phyloP scores from a whole-genome alignment of 768 basidiomycete species.

The Tricholoma bakamatsutake region DNA sequence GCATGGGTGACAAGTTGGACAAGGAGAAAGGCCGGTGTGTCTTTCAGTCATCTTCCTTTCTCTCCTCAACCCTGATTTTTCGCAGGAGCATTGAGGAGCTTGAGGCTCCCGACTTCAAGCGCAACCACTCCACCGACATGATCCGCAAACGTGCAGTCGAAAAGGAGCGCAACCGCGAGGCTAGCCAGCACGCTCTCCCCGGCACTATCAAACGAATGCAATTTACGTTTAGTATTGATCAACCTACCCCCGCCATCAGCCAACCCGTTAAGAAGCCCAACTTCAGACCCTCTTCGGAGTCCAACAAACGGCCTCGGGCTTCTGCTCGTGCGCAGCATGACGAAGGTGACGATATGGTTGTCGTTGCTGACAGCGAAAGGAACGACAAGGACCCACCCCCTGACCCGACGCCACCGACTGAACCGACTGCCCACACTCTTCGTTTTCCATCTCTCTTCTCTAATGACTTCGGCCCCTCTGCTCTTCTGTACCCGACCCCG shows the following conservation, averaged over 20 bases:
- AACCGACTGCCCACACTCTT: constrained; percentile 27
- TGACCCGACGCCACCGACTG: constrained; percentile 26
- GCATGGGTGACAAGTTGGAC: constrained; percentile 88
- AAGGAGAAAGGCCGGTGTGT: constrained; percentile 87
- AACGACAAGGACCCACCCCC: constrained; percentile 33
- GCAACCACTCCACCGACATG: constrained; percentile 73
- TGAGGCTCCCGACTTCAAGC: constrained; percentile 76
- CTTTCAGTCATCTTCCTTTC: not conserved
- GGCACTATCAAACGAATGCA: constrained; percentile 86
- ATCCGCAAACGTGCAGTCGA: constrained; percentile 77
- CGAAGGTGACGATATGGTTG: constrained; percentile 18
- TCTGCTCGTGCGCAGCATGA: constrained; percentile 27
- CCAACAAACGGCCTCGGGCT: constrained; percentile 42
- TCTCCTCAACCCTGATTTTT: constrained; percentile 27
- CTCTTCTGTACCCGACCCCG: constrained; percentile 63
- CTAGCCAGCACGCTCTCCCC: constrained; percentile 52
- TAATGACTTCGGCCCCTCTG: constrained; percentile 71
- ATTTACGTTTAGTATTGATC: constrained; percentile 83
- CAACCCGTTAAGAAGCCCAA: constrained; percentile 57
- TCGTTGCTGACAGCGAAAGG: constrained; percentile 20
- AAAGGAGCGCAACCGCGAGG: constrained; percentile 75
- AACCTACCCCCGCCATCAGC: constrained; percentile 46
- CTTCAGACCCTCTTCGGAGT: constrained; percentile 58
- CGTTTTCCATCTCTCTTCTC: constrained; percentile 73
- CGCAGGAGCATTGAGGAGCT: constrained; percentile 79